Evolutionary conservation across 768 basidiomycete species (phyloP), one percentile per base, ranked within the genome.

Genomic region (Paxillus ammoniavirescens): DNA sequence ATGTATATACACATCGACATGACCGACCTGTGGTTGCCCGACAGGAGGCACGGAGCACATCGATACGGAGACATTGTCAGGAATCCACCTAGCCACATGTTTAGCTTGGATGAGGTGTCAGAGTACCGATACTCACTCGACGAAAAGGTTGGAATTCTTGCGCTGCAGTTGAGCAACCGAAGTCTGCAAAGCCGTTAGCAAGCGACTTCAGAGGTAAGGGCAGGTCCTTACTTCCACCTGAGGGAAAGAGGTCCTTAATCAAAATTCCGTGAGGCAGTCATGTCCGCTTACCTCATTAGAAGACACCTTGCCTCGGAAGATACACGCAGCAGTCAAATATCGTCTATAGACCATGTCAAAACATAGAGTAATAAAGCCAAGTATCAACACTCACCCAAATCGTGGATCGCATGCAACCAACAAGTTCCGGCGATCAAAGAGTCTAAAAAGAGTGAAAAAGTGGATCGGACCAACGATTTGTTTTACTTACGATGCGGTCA

Each of bases 1-100:
- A 13, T 21, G 12, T 3, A 35, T 35, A 14, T 13, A 35, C 35
- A 35, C 51, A 13, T 2, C 1, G 4, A 56, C 2, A 50, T 28
- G 30, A 71, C 77, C 50, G 61, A 84, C 86, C 73, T 84, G 81
- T 52, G 78, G 77, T 61, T 91, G 84, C 28, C 90, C 91, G 10
- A 91, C 86, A 26, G 91, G 91, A 5, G 91, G 90, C 1, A 92
- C 87, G 2, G 86, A 85, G 56, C 91, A 90, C 46, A 93, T 71
- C 0, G 90, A 88, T 15, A 91, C 84, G 0, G 91, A 93, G 8
- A 93, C 86, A 57, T 93, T 93, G 69, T 93, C 92, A 7, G 91
- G 91, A 59, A 93, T 92, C 92, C 91, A 92, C 61, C 87, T 90
- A 49, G 31, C 48, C 48, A 4, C 41, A 42, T 18, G 44, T 40